A percentile compares a stretch with the other conserved stretches of the same genome.
phyloP scores from a whole-genome alignment of 192 early-diverging fungal genomes.

The Coemansia sp. region DNA sequence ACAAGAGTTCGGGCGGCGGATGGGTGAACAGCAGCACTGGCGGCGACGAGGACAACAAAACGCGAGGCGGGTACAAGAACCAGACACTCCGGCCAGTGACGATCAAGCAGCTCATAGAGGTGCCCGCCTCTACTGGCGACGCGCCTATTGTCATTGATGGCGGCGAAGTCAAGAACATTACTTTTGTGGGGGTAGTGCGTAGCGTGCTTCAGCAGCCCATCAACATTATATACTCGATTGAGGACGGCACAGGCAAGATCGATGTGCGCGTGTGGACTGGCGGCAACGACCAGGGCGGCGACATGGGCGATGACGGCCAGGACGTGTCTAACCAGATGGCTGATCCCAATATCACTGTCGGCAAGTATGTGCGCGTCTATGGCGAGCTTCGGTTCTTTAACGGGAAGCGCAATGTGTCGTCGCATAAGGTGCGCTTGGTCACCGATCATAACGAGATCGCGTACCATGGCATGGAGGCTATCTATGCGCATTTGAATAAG shows the following conservation, averaged over 20 bases:
- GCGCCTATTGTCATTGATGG: conserved; percentile 68
- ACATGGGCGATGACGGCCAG: conserved; percentile 17
- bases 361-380: conserved; percentile 72
- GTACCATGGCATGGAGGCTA: conserved; percentile 72
- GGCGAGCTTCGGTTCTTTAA: conserved; percentile 71
- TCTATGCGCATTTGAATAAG: conserved; percentile 63
- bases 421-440: conserved; percentile 65
- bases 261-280: conserved; percentile 70
- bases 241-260: conserved; percentile 80
- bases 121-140: conserved; percentile 58
- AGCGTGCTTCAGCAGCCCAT: conserved; percentile 59
- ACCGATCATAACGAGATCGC: conserved; percentile 75
- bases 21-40: conserved; percentile 27
- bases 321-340: conserved; percentile 13
- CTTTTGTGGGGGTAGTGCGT: conserved; percentile 72
- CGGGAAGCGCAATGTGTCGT: conserved; percentile 57
- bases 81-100: conserved; percentile 82
- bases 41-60: conserved; percentile 42
- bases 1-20: conserved; percentile 27
- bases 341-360: conserved; percentile 27
- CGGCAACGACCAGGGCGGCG: conserved; percentile 17
- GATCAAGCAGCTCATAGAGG: conserved; percentile 70
- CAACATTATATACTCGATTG: conserved; percentile 67
- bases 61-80: conserved; percentile 51
- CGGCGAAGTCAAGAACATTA: conserved; percentile 69